Conservation (phyloP, 495 filamentous ascomycete species). For the Xylaria flabelliformis region DNA sequence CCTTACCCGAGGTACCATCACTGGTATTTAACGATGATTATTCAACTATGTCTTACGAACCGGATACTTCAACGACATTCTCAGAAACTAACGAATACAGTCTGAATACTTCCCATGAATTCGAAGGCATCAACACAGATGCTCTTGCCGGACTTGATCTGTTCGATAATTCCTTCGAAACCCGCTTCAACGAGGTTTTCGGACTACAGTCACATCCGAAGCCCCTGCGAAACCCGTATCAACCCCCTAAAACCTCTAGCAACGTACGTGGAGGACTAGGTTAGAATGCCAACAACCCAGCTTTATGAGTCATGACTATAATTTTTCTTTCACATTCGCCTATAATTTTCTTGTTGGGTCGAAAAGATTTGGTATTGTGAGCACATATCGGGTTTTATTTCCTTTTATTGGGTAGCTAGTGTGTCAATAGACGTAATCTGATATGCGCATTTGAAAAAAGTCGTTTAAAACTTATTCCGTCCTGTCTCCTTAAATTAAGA, state of each 20-base stretch:
- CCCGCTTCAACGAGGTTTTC: not conserved
- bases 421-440: not conserved
- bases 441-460: not conserved
- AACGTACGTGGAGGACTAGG: constrained; percentile 2
- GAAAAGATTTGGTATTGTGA: not conserved
- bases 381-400: not conserved
- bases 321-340: not conserved
- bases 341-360: not conserved
- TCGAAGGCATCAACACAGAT: not conserved
- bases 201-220: not conserved
- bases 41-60: not conserved
- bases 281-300: not conserved
- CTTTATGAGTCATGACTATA: not conserved
- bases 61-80: not conserved
- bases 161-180: not conserved
- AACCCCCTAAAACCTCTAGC: not conserved
- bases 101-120: not conserved
- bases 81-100: not conserved
- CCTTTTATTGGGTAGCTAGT: not conserved
- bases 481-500: too few relatives aligned
- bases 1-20: not conserved
- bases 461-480: not conserved
- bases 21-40: not conserved
- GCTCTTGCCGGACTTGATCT: not conserved
- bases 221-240: not conserved